Conservation (phyloP, 2,329 filamentous ascomycete species). For the Coniella lustricola region DNA sequence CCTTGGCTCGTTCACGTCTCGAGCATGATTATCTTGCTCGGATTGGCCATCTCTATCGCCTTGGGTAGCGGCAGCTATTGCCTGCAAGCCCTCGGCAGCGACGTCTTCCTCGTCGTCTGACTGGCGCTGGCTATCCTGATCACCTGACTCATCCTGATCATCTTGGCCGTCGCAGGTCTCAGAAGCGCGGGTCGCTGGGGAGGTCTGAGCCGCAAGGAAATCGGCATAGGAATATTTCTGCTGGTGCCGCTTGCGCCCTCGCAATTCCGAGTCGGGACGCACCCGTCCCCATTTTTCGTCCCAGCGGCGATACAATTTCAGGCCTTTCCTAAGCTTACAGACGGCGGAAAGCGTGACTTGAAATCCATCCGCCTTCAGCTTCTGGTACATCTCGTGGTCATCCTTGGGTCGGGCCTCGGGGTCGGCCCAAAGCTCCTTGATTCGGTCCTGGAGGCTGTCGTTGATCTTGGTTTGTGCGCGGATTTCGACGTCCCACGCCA, state of each 20-base stretch:
- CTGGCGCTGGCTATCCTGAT: too few species aligned
- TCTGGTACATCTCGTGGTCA: slow-evolving; percentile 3
- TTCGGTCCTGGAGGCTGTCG: slow-evolving; percentile 22
- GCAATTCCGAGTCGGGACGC: slow-evolving; percentile 4
- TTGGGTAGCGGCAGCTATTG: too few species aligned
- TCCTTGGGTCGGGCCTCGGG: slow-evolving; percentile 1
- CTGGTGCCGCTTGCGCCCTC: neutral
- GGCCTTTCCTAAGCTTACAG: neutral
- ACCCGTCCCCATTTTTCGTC: slow-evolving; percentile 3
- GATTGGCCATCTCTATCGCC: too few species aligned
- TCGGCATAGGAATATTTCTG: neutral
- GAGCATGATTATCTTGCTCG: too few species aligned
- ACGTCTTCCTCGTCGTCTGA: too few species aligned
- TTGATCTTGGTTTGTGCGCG: slow-evolving; percentile 24
- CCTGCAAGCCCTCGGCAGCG: too few species aligned
- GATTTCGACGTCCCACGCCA: slow-evolving; percentile 21
- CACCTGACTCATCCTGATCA: too few species aligned
- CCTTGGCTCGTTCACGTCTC: too few species aligned
- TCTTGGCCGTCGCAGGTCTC: neutral
- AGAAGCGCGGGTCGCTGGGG: neutral
- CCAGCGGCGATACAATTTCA: slow-evolving; percentile 4
- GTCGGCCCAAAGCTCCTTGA: slow-evolving; percentile 23
- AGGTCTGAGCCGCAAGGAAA: slow-evolving; percentile 1
- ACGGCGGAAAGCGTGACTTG: neutral
- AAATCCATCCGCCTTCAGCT: slow-evolving; percentile 4